phyloP scores from a whole-genome alignment of 495 filamentous ascomycete genomes.

The Penicillium pancosmium region DNA sequence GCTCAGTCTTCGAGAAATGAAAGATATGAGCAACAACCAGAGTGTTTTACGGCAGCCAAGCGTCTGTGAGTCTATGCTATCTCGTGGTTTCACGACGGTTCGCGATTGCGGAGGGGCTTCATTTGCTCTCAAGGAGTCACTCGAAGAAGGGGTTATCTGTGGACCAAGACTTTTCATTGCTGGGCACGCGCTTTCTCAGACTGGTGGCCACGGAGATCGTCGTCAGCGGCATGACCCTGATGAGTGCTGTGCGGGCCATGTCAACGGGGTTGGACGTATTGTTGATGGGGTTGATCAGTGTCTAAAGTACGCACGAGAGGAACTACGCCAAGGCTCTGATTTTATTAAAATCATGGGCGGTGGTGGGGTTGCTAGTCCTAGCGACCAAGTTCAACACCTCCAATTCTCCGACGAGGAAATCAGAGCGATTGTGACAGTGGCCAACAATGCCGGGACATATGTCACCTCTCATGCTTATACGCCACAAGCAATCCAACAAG shows the following conservation, averaged over 20 bases:
- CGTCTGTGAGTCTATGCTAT: not conserved
- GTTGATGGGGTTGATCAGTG: not conserved
- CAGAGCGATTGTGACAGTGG: not conserved
- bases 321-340: not conserved
- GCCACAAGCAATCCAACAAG: not conserved
- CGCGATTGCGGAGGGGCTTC: not conserved
- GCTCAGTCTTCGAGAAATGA: not conserved
- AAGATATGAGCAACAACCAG: not conserved
- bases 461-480: not conserved
- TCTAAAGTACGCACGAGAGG: not conserved
- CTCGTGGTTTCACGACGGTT: not conserved
- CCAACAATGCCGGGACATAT: not conserved
- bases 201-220: not conserved
- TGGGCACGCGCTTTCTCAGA: not conserved
- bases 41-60: not conserved
- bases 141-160: not conserved
- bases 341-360: conserved; percentile 1
- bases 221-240: not conserved
- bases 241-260: not conserved
- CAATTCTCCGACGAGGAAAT: conserved; percentile 3
- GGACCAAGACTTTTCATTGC: not conserved
- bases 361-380: not conserved
- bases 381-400: not conserved
- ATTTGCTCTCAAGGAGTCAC: not conserved
- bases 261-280: not conserved